Evolutionary conservation across 2,329 filamentous ascomycete genomes (phyloP).

Genomic region (Pseudopithomyces chartarum): DNA sequence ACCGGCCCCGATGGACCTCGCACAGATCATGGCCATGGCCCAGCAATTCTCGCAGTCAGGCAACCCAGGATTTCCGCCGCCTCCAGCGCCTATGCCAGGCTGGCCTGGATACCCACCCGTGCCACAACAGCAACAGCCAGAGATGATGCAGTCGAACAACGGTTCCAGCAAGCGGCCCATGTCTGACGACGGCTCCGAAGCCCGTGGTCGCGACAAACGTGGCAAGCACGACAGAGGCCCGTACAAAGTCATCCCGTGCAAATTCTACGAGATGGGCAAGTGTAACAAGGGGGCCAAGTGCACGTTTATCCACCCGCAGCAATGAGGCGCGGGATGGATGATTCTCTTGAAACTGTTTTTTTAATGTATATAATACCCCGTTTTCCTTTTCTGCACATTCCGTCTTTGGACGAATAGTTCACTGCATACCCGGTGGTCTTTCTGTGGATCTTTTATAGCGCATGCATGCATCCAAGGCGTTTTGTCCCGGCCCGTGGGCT

Average conservation of each 20-base stretch:
- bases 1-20: constrained; percentile 3
- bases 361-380: constrained; percentile 16
- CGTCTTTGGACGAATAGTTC: constrained; percentile 11
- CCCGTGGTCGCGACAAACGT: constrained; percentile 59
- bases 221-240: constrained; percentile 30
- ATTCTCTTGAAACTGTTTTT: background rate
- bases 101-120: constrained; percentile 5
- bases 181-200: constrained; percentile 31
- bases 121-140: constrained; percentile 21
- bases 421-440: constrained; percentile 1
- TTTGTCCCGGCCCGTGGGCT: background rate
- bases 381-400: constrained; percentile 14
- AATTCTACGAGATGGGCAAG: constrained; percentile 72
- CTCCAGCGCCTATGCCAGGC: background rate
- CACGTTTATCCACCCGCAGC: constrained; percentile 66
- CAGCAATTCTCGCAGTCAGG: constrained; percentile 1
- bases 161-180: constrained; percentile 43
- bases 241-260: constrained; percentile 59
- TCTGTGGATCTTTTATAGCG: constrained; percentile 14
- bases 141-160: constrained; percentile 29
- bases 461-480: constrained; percentile 30
- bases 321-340: background rate
- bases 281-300: constrained; percentile 76
- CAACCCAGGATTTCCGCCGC: constrained; percentile 6
- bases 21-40: constrained; percentile 6